Evolutionary conservation across 2,329 filamentous ascomycete genomes (phyloP).

Genomic region (Chaetomium olivaceum): DNA sequence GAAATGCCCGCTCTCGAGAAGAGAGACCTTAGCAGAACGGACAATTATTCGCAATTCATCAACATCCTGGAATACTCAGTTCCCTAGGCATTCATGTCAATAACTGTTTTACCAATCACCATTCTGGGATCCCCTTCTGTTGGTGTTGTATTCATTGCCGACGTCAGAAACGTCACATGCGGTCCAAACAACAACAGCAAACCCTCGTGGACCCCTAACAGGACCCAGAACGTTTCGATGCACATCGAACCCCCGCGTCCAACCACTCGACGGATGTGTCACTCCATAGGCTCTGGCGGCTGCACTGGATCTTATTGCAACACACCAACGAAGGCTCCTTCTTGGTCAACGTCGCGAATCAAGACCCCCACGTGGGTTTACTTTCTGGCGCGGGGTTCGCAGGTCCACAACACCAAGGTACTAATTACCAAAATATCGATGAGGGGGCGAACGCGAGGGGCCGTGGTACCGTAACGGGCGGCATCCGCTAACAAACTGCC

Average conservation of each 20-base stretch:
- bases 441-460: neutral
- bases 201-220: neutral
- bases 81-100: neutral
- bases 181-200: neutral
- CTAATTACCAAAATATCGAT: neutral
- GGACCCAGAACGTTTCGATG: neutral
- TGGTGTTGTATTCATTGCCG: neutral
- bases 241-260: conserved; percentile 3
- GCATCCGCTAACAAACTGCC: neutral
- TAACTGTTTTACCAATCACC: neutral
- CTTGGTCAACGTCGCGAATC: conserved; percentile 9
- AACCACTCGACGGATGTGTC: conserved; percentile 9
- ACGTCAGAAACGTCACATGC: neutral
- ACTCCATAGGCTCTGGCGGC: neutral
- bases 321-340: neutral
- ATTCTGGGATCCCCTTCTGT: neutral
- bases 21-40: neutral
- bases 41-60: neutral
- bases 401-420: conserved; percentile 5
- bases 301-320: conserved; percentile 2
- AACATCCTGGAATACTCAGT: neutral
- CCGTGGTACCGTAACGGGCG: neutral
- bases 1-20: neutral
- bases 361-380: conserved; percentile 20
- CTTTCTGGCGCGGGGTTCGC: conserved; percentile 15